Base-by-base conservation (phyloP, 176 grass and related monocot species). In the sorghum (Sorghum bicolor) region DNA sequence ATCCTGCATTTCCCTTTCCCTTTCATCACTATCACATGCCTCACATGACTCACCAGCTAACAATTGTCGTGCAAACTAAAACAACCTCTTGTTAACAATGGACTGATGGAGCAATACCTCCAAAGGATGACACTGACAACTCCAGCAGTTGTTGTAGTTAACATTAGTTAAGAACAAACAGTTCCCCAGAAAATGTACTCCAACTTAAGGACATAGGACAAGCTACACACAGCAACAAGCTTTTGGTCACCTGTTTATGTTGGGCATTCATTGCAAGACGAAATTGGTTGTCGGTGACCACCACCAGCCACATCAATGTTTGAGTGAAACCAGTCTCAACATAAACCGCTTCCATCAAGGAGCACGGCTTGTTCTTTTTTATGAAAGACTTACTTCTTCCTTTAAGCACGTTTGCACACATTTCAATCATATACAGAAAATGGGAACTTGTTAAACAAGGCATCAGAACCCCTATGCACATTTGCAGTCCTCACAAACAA, bases 291-390 rank as follows among this genome's bases (percentile, higher is more conserved):
- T 58, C 33, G 5, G 25, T 63, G 37, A 9, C 62, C 44, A 67
- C 45, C 57, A 44, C 58, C 60, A 34, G 17, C 48, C 70, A 75
- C 68, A 83, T 66, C 28, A 80, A 45, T 65, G 84, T 40, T 45
- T 31, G 72, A 78, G 20, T 71, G 10, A 28, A 62, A 87, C 64
- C 50, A 50, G 65, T 65, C 3, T 71, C 24, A 78, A 52, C 80
- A 88, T 14, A 64, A 61, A 26, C n/a, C 0, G 2, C 8, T 70
- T 41, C 20, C 66, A 81, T 57, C 25, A 53, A 66, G 31, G 44
- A 1, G 4, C 58, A 86, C 12, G 9, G 14, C 20, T 36, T 34
- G 4, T 30, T 29, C 17, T 25, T 16, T 6, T 29, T 70, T 84
- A 78, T 9, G 50, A 19, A 50, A 75, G 30, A 57, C 2, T 32